Percentiles rank a stretch among this genome's conserved stretches.
phyloP scores from a whole-genome alignment of 495 filamentous ascomycete genomes.

The Penicillium fimorum region DNA sequence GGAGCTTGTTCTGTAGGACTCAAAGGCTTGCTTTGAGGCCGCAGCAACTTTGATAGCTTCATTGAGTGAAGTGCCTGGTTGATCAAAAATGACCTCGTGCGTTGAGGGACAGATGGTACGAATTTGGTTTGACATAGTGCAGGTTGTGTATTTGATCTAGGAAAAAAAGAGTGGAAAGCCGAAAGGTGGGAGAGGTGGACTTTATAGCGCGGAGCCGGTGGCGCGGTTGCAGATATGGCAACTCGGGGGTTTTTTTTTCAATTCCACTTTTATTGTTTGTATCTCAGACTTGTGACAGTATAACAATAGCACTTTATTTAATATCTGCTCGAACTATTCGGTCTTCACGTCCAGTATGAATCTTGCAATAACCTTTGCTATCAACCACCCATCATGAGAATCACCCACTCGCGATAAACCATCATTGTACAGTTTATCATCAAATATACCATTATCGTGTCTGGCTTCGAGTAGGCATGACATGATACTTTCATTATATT shows the following conservation, averaged over 20 bases:
- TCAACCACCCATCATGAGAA: conserved; percentile 66
- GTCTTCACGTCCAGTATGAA: conserved; percentile 57
- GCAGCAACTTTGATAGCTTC: conserved; percentile 66
- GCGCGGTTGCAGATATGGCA: conserved; percentile 2
- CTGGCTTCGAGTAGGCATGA: conserved; percentile 59
- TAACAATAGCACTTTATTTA: background rate
- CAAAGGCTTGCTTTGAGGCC: conserved; percentile 68
- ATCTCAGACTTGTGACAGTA: background rate
- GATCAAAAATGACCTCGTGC: conserved; percentile 75
- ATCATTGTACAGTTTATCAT: conserved; percentile 58
- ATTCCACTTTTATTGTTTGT: background rate
- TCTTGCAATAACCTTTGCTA: conserved; percentile 62
- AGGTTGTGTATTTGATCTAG: background rate
- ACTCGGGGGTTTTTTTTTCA: background rate
- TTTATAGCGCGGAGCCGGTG: conserved; percentile 18
- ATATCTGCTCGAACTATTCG: background rate
- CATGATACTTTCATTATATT: conserved; percentile 75
- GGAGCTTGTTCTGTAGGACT: conserved; percentile 60
- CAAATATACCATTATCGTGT: conserved; percentile 61
- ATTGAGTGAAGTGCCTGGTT: conserved; percentile 66
- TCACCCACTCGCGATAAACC: conserved; percentile 59
- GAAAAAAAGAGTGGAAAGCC: background rate
- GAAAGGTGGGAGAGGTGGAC: conserved; percentile 6
- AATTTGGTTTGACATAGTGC: conserved; percentile 75
- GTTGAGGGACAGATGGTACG: conserved; percentile 89